Base-by-base conservation (phyloP, 768 basidiomycete species). In the Chalciporus pseudorubinellus region DNA sequence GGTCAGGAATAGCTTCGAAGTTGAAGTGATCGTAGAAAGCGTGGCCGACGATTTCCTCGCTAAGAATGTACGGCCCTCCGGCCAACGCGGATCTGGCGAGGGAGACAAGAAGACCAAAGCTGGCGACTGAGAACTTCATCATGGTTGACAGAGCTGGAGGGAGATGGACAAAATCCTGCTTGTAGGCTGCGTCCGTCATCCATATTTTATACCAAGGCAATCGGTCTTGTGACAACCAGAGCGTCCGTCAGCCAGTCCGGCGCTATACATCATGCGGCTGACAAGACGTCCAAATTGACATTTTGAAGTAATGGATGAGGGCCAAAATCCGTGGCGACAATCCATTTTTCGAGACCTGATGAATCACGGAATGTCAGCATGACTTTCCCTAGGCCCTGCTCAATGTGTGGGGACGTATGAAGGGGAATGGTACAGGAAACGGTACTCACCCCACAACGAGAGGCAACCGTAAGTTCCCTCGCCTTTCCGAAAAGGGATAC, bases 1-100 rank as follows among this genome's bases (percentile, higher is more conserved):
- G 72, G 51, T 74, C 72, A 1, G 64, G 20, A 42, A 71, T 66
- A 22, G 64, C 64, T 26, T 73, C 61, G 34, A 66, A 71, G 46
- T 38, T 58, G 59, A 74, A 74, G 21, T 58, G 51, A 39, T 26
- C 31, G 28, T 69, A 62, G 55, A 74, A 74, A 24, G 29, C 51
- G 4, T 64, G 34, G 9, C 74, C 72, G 28, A 63, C 52, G 26
- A 71, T 60, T 1, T 26, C 44, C 21, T 74, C 64, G 3, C 50
- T 52, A 22, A 71, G 56, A 13, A 16, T 44, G 49, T 73, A 74
- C 10, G 39, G 53, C 8, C 50, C 48, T 18, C 66, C 67, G 0
- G 64, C 62, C 14, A 67, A 48, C 6, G 48, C 53, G 7, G 46
- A 53, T 33, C 50, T 33, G 9, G 41, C 31, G 13, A 67, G 44